Percentiles rank a stretch among this genome's conserved stretches.
Conservation (phyloP, 106 monocot species). For the Allium sativum region DNA sequence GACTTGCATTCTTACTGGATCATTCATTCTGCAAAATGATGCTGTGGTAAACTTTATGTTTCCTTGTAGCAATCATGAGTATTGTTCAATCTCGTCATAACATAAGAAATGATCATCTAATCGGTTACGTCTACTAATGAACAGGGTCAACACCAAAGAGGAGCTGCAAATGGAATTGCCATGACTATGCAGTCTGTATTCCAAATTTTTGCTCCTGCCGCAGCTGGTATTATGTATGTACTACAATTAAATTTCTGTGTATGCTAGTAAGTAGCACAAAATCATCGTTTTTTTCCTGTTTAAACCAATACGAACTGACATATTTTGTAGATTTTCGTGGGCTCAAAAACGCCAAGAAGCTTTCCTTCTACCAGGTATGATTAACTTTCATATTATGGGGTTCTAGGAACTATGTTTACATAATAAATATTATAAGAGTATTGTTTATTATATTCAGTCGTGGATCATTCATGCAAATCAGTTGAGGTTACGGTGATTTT, state of each 20-base stretch:
- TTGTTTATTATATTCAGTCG: too few relatives aligned
- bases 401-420: too few relatives aligned
- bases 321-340: too few relatives aligned
- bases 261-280: background rate
- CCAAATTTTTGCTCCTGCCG: constrained; percentile 35
- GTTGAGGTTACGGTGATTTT: too few relatives aligned
- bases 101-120: background rate
- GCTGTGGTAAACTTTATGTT: constrained; percentile 47
- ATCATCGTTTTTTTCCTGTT: too few relatives aligned
- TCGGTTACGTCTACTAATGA: background rate
- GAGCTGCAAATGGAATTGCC: constrained; percentile 52
- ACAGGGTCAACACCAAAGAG: constrained; percentile 40
- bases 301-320: too few relatives aligned
- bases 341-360: background rate
- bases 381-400: too few relatives aligned
- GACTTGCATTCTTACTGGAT: constrained; percentile 35
- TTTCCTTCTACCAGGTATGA: constrained; percentile 37
- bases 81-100: too few relatives aligned
- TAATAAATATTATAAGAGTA: too few relatives aligned
- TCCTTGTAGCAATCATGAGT: too few relatives aligned
- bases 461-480: too few relatives aligned
- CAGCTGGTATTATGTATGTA: constrained; percentile 34
- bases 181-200: constrained; percentile 26
- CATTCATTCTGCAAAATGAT: constrained; percentile 64
- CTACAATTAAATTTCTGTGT: background rate